Base-by-base conservation (phyloP, 2,329 filamentous ascomycete genomes). In the Alternaria atra region DNA sequence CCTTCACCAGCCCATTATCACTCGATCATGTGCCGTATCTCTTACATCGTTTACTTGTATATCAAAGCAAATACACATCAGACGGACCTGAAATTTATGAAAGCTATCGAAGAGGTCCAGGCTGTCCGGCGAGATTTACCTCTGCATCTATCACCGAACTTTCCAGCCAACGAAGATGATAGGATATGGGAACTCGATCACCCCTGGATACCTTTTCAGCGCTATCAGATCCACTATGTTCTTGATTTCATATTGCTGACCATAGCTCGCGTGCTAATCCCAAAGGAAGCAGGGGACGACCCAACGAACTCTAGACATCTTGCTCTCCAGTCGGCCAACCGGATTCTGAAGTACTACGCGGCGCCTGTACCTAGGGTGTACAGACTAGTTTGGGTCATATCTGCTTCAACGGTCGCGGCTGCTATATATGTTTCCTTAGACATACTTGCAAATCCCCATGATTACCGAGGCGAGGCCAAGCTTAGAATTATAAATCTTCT, bases 61-160 rank as follows among this genome's bases (percentile, higher is more conserved):
- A 61, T 64, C 50, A 64, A 64, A 47, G 61, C 50, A 39, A 61
- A 64, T 27, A 61, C 61, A 7, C 58, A 64, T 32, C 61, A 64
- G 27, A 61, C 61, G n/a, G 40, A 47, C 20, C 8, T 60, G 20
- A 61, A 64, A 13, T 60, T 64, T 5, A 35, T 52, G 25, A 64
- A 64, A 35, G 61, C 61, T 10, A 64, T 64, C 12, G 58, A 64
- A 39, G 54, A 61, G 37, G 54, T 59, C 20, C 37, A 55, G 15
- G 32, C 29, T 29, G 43, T 59, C 23, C 51, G 37, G 17, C 35
- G 56, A 42, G 51, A 55, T 48, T 29, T 59, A 13, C 56, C 56
- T 5, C 29, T 59, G 12, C 56, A 64, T 17, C 17, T 61, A 5
- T 64, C 61, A 23, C 34, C 44, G 17, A 57, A 29, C 34, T 64